These are phyloP conservation scores for Aspergillus cristatus DNA, from an alignment of 495 filamentous ascomycete species.

Conservation along the genomic window DNA sequence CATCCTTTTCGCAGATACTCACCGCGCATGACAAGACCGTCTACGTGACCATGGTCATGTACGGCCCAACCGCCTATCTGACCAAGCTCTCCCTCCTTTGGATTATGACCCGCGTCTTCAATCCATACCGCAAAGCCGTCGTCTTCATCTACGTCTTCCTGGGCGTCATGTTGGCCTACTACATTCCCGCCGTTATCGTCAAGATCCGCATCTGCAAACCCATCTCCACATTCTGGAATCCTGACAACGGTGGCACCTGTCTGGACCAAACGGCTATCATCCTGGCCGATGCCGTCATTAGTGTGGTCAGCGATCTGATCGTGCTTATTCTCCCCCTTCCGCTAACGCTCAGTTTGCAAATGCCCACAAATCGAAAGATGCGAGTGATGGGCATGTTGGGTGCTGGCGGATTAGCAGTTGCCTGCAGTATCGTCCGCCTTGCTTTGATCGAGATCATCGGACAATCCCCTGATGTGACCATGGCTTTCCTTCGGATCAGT, in stretches of 20 bases:
- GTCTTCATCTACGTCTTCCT: slow-evolving; percentile 28
- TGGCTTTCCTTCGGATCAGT: slow-evolving; percentile 28
- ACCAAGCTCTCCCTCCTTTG: slow-evolving; percentile 32
- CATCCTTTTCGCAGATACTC: too few species aligned
- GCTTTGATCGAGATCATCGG: slow-evolving; percentile 20
- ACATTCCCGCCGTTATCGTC: slow-evolving; percentile 28
- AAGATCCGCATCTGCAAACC: slow-evolving; percentile 33
- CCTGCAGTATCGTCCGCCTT: slow-evolving; percentile 28
- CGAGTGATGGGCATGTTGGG: slow-evolving; percentile 26
- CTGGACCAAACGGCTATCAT: slow-evolving; percentile 27
- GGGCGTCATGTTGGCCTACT: slow-evolving; percentile 30
- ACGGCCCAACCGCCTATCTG: slow-evolving; percentile 30
- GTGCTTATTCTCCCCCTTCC: slow-evolving; percentile 27
- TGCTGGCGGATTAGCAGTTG: slow-evolving; percentile 29
- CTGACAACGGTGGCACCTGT: slow-evolving; percentile 14
- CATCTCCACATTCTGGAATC: slow-evolving; percentile 24
- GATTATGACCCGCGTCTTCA: slow-evolving; percentile 33
- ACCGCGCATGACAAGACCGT: too few species aligned
- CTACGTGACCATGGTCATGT: slow-evolving; percentile 28
- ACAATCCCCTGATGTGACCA: slow-evolving; percentile 21
- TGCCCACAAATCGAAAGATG: slow-evolving; percentile 23
- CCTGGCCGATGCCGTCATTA: slow-evolving; percentile 29
- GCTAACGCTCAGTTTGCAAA: slow-evolving; percentile 23
- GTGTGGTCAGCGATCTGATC: slow-evolving; percentile 26
- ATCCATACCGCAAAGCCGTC: slow-evolving; percentile 22